These are phyloP conservation scores for Ogataea ramenticola DNA, from an alignment of 805 yeast species.

Conservation along the genomic window DNA sequence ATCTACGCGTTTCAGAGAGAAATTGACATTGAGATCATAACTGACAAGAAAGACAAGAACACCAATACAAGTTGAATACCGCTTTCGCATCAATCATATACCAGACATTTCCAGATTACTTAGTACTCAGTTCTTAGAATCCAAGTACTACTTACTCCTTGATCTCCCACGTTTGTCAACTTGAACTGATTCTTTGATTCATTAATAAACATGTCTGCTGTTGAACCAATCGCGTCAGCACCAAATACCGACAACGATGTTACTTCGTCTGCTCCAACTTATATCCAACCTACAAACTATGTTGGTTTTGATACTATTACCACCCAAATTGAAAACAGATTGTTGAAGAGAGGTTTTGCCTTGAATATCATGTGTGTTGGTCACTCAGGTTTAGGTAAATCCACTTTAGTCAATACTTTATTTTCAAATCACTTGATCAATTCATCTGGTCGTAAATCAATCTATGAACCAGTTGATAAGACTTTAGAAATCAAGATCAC, in stretches of 20 bases:
- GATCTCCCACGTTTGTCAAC: too few species aligned
- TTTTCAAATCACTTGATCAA: conserved; percentile 76
- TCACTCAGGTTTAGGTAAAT: conserved; percentile 88
- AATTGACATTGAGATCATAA: too few species aligned
- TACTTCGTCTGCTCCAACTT: background rate
- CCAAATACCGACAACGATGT: background rate
- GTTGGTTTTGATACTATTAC: conserved; percentile 98
- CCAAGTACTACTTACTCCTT: too few species aligned
- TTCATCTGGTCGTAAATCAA: conserved; percentile 62
- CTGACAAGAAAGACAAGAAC: too few species aligned
- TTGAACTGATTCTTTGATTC: too few species aligned
- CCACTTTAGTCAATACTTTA: conserved; percentile 84
- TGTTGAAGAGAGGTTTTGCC: conserved; percentile 88
- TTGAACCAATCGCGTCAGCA: background rate
- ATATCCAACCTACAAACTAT: conserved; percentile 58
- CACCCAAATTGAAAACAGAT: conserved; percentile 85
- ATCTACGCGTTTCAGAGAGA: too few species aligned
- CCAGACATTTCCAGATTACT: too few species aligned
- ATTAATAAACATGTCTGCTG: background rate
- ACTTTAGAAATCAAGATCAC: conserved; percentile 79
- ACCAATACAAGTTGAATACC: too few species aligned
- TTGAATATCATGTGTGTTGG: conserved; percentile 94
- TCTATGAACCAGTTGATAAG: conserved; percentile 68
- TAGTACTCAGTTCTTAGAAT: too few species aligned
- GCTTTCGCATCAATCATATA: too few species aligned